These are phyloP conservation scores for Alternaria angustiovoidea DNA, from an alignment of 2,329 filamentous ascomycete genomes.

Conservation along the genomic window DNA sequence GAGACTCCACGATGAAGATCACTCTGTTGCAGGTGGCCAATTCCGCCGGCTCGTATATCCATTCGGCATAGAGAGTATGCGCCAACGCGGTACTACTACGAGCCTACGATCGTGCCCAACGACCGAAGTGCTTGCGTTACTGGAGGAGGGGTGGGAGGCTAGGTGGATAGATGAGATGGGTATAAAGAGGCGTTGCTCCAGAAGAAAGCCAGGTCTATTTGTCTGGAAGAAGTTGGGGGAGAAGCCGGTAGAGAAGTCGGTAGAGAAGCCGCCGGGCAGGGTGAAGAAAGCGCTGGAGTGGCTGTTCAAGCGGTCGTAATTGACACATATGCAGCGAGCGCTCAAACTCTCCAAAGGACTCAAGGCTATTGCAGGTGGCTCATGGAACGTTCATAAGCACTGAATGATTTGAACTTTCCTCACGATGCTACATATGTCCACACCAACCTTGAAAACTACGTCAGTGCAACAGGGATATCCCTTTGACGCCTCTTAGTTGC, in stretches of 20 bases:
- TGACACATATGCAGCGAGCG: background rate
- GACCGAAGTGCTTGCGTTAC: background rate
- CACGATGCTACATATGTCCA: background rate
- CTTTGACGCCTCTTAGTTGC: background rate
- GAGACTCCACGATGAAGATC: conserved; percentile 2
- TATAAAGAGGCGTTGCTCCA: background rate
- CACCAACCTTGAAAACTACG: background rate
- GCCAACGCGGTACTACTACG: background rate
- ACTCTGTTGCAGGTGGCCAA: background rate
- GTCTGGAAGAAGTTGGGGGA: background rate
- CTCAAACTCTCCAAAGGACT: background rate
- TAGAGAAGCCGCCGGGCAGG: background rate
- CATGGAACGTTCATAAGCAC: background rate
- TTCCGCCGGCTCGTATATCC: background rate
- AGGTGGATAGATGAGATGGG: background rate
- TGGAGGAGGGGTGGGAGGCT: background rate
- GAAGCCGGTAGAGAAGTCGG: background rate
- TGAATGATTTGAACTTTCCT: background rate
- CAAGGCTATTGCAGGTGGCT: background rate
- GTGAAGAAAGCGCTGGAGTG: background rate
- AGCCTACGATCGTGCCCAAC: background rate
- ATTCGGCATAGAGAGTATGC: background rate
- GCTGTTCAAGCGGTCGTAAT: background rate
- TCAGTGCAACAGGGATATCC: background rate
- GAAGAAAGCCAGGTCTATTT: background rate